A percentile compares a stretch with the other conserved stretches of the same genome.
Evolutionary conservation across 768 basidiomycete species (phyloP).

Genomic region (Chalciporus sphaerocephalus): DNA sequence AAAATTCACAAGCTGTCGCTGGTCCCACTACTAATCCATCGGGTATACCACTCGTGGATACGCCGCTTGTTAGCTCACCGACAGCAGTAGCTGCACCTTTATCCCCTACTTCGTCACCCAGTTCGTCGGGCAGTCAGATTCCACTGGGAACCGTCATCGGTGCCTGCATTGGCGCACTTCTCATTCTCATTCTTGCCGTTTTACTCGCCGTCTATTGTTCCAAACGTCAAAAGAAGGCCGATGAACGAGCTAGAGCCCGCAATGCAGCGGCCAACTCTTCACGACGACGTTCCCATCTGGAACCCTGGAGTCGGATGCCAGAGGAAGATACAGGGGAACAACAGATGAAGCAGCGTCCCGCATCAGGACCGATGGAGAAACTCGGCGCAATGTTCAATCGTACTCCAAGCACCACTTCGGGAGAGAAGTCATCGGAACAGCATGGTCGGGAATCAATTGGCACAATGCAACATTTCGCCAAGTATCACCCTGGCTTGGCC

Average conservation of each 20-base stretch:
- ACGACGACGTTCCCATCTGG: constrained; percentile 40
- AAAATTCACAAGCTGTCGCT: constrained; percentile 13
- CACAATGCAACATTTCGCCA: constrained; percentile 45
- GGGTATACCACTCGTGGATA: constrained; percentile 15
- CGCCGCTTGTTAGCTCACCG: background rate
- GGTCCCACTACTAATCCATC: background rate
- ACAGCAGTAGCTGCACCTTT: constrained; percentile 8
- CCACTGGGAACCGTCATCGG: constrained; percentile 53
- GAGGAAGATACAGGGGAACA: constrained; percentile 43
- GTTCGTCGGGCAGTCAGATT: constrained; percentile 20
- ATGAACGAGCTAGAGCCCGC: constrained; percentile 31
- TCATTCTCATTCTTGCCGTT: constrained; percentile 46
- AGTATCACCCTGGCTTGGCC: constrained; percentile 54
- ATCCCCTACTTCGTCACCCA: constrained; percentile 5
- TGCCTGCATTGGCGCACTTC: constrained; percentile 57
- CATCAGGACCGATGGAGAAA: constrained; percentile 49
- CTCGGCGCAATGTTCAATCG: constrained; percentile 62
- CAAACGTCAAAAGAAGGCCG: constrained; percentile 31
- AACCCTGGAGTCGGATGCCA: constrained; percentile 57
- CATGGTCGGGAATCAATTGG: constrained; percentile 30
- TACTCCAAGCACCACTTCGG: constrained; percentile 49
- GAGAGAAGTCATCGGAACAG: constrained; percentile 41
- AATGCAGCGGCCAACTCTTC: constrained; percentile 41
- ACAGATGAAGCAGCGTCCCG: constrained; percentile 40
- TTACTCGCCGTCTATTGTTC: constrained; percentile 54